A percentile compares a stretch with the other conserved stretches of the same genome.
phyloP scores from a whole-genome alignment of 2,329 filamentous ascomycete species.

The Ophiocordyceps unilateralis region DNA sequence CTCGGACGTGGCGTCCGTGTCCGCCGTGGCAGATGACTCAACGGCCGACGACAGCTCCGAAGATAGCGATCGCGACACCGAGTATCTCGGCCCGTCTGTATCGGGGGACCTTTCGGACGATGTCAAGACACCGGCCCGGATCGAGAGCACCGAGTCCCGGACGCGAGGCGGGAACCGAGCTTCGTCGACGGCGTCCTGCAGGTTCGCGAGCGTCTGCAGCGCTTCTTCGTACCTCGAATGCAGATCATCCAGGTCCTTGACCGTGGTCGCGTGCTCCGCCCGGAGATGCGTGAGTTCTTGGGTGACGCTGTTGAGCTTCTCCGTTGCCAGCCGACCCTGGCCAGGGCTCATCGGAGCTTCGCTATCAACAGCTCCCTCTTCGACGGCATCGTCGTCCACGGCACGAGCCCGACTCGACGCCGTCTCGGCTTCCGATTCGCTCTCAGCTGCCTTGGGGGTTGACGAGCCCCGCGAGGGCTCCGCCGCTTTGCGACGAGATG shows the following conservation, averaged over 20 bases:
- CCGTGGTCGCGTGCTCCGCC: constrained; percentile 72
- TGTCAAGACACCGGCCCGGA: constrained; percentile 59
- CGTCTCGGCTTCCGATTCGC: constrained; percentile 20
- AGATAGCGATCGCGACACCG: constrained; percentile 70
- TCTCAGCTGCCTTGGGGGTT: constrained; percentile 36
- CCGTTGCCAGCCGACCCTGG: constrained; percentile 71
- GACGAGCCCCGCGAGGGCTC: neutral
- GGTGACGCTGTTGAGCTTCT: constrained; percentile 81
- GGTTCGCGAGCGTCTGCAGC: constrained; percentile 60
- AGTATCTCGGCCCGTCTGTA: constrained; percentile 50
- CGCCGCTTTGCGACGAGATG: neutral
- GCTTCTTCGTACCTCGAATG: constrained; percentile 84
- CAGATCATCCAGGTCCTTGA: constrained; percentile 66
- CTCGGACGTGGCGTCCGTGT: constrained; percentile 30
- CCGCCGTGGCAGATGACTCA: constrained; percentile 51
- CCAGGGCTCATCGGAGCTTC: constrained; percentile 47
- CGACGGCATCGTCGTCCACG: neutral
- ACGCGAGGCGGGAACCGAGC: constrained; percentile 42
- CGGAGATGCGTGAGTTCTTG: constrained; percentile 84
- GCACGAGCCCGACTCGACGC: neutral
- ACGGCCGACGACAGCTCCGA: constrained; percentile 83
- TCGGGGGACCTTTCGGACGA: constrained; percentile 54
- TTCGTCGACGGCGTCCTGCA: constrained; percentile 76
- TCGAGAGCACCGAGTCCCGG: constrained; percentile 39
- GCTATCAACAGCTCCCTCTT: constrained; percentile 15